phyloP scores from a whole-genome alignment of 2,329 filamentous ascomycete species.

The Cryoendolithus antarcticus region DNA sequence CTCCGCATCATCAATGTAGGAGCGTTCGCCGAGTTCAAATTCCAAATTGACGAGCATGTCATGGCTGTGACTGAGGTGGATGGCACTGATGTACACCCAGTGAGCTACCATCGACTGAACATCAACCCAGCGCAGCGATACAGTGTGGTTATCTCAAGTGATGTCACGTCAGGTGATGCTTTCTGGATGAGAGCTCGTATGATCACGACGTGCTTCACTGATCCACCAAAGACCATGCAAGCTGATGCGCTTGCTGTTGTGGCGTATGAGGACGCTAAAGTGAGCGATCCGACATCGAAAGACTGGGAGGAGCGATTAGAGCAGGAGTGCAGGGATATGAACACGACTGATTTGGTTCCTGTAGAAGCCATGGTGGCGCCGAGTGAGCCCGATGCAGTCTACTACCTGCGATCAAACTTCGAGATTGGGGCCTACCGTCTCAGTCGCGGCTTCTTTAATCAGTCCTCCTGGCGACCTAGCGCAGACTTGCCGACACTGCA shows the following conservation, averaged over 20 bases:
- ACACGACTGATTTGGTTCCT: conserved; percentile 35
- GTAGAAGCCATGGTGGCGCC: conserved; percentile 33
- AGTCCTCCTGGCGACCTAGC: conserved; percentile 41
- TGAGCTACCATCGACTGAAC: conserved; percentile 44
- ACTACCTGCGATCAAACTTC: conserved; percentile 45
- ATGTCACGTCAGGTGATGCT: conserved; percentile 18
- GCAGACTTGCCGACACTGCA: conserved; percentile 38
- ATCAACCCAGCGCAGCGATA: conserved; percentile 60
- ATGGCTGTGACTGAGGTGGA: conserved; percentile 55
- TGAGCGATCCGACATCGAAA: conserved; percentile 26
- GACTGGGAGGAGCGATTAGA: conserved; percentile 40
- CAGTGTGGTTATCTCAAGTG: conserved; percentile 49
- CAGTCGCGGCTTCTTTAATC: conserved; percentile 47
- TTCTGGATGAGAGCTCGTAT: conserved; percentile 45
- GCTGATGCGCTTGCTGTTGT: conserved; percentile 40
- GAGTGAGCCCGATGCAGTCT: conserved; percentile 37
- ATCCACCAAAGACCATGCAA: conserved; percentile 34
- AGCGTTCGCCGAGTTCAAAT: conserved; percentile 53
- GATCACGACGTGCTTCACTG: conserved; percentile 47
- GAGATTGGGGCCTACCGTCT: conserved; percentile 48
- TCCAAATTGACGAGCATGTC: conserved; percentile 52
- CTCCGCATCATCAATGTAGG: conserved; percentile 53
- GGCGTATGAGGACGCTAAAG: conserved; percentile 26
- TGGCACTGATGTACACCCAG: conserved; percentile 48
- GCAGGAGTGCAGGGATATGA: conserved; percentile 41